These are phyloP conservation scores for Beauveria sp. DNA, from an alignment of 2,329 filamentous ascomycete species.

Conservation along the genomic window DNA sequence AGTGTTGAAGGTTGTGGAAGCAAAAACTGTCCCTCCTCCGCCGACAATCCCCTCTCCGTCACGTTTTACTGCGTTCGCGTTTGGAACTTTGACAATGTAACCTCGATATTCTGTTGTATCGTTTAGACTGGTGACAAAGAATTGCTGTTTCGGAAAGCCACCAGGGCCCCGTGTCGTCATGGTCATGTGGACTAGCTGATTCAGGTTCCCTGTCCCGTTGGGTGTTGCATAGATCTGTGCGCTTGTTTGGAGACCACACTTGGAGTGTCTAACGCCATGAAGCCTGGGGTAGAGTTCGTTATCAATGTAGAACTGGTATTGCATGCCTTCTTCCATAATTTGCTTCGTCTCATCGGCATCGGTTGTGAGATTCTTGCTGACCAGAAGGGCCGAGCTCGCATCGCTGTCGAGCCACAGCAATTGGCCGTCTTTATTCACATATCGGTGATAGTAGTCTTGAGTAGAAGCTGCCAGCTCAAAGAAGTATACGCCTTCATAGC, in stretches of 20 bases:
- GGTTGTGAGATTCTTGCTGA: constrained; percentile 64
- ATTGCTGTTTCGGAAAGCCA: constrained; percentile 74
- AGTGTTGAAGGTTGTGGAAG: constrained; percentile 65
- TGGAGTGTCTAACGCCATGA: constrained; percentile 68
- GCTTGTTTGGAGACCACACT: constrained; percentile 66
- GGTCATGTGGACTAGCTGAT: constrained; percentile 44
- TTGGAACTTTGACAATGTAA: constrained; percentile 58
- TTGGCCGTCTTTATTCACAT: constrained; percentile 29
- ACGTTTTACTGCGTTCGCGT: constrained; percentile 34
- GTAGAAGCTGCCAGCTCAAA: constrained; percentile 77
- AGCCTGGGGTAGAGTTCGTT: constrained; percentile 52
- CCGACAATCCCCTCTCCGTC: constrained; percentile 39
- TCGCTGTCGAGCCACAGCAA: constrained; percentile 83
- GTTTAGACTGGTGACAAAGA: constrained; percentile 72
- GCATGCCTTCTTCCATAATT: constrained; percentile 43
- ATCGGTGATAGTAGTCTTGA: constrained; percentile 68
- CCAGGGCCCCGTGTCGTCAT: constrained; percentile 64
- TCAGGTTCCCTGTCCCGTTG: constrained; percentile 38
- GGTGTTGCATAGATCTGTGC: constrained; percentile 53
- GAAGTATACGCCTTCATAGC: constrained; percentile 62
- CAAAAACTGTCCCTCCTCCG: constrained; percentile 71
- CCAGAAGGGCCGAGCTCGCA: constrained; percentile 66
- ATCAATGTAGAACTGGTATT: constrained; percentile 73
- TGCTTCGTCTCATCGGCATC: constrained; percentile 47
- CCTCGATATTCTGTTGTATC: constrained; percentile 63